Evolutionary conservation across 176 grass and related monocot species (phyloP), one percentile per base, ranked within the genome.

Genomic region (Aegilops speltoides): DNA sequence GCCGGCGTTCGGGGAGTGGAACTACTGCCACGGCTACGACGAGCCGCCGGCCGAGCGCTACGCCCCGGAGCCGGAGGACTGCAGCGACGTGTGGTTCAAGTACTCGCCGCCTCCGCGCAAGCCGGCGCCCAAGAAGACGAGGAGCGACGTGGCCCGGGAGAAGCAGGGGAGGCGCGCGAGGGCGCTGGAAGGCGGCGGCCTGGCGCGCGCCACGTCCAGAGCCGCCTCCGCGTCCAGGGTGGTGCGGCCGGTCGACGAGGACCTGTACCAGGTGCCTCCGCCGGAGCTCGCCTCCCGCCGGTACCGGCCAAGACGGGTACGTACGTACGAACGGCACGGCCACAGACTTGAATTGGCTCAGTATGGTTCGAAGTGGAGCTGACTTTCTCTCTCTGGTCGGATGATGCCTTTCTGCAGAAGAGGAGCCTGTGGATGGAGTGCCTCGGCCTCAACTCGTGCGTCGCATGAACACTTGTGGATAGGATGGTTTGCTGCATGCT

Each of bases 1-100:
- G 48, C 69, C 70, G 50, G 71, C 88, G 48, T 89, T 89, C 71
- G 83, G 88, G 48, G 83, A 82, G 83, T 86, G 88, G 83, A 86
- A 89, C 88, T 86, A 89, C 88, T 80, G 14, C 83, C 50, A 33
- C 78, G 34, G n/a, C 48, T 3, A 82, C 65, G 34, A 45, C 9
- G 32, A 59, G 33, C 83, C 33, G 14, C 80, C 74, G 25, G 38
- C 76, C 10, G 68, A 43, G 17, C 80, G 82, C 68, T 76, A 26
- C 57, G 28, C 20, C 45, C 3, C 76, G 59, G 78, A 85, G 62
- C 48, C 83, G 4, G 88, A 89, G 61, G 46, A 83, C 45, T 43
- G 77, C 88, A 85, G 77, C 61, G 83, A 89, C 19, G 77, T 45
- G 9, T 68, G 83, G 88, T 85, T 89, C 83, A 73, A 54, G 46